Percentiles rank a stretch among this genome's conserved stretches.
phyloP scores from a whole-genome alignment of 1,139 yeast genomes.

The Kodamaea ohmeri region DNA sequence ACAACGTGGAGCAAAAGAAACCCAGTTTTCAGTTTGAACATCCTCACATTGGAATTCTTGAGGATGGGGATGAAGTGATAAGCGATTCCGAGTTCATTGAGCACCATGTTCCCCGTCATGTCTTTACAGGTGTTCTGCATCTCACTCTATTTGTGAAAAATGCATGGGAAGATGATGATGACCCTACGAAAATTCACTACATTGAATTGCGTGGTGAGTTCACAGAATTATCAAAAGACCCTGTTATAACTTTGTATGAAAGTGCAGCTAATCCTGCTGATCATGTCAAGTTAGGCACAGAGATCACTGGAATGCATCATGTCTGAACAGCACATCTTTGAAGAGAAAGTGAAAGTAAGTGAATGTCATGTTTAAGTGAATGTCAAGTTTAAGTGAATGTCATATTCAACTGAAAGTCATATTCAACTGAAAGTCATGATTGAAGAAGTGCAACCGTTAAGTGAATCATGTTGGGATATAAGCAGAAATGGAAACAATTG shows the following conservation, averaged over 20 bases:
- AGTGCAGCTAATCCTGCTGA: constrained; percentile 92
- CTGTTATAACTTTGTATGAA: constrained; percentile 76
- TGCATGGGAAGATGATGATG: constrained; percentile 44
- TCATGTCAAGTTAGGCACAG: constrained; percentile 51
- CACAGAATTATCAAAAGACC: constrained; percentile 59
- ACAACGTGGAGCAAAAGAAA: constrained; percentile 48
- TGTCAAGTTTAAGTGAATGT: too few species aligned
- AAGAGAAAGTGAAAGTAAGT: not conserved
- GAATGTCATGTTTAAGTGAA: not conserved
- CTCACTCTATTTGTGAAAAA: constrained; percentile 66
- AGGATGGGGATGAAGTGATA: constrained; percentile 34
- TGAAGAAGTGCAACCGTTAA: too few species aligned
- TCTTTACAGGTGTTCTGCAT: constrained; percentile 68
- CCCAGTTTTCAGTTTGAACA: constrained; percentile 58
- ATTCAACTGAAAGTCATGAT: too few species aligned
- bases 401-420: too few species aligned
- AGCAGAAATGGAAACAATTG: too few species aligned
- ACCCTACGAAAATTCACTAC: constrained; percentile 56
- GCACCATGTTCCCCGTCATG: constrained; percentile 73
- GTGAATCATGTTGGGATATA: too few species aligned
- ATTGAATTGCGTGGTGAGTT: constrained; percentile 83
- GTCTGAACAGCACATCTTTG: not conserved
- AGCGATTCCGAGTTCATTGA: constrained; percentile 65
- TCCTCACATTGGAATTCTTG: constrained; percentile 56
- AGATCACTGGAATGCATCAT: constrained; percentile 10